Evolutionary conservation across 495 filamentous ascomycete genomes (phyloP).

Genomic region (Xylaria bambusicola): DNA sequence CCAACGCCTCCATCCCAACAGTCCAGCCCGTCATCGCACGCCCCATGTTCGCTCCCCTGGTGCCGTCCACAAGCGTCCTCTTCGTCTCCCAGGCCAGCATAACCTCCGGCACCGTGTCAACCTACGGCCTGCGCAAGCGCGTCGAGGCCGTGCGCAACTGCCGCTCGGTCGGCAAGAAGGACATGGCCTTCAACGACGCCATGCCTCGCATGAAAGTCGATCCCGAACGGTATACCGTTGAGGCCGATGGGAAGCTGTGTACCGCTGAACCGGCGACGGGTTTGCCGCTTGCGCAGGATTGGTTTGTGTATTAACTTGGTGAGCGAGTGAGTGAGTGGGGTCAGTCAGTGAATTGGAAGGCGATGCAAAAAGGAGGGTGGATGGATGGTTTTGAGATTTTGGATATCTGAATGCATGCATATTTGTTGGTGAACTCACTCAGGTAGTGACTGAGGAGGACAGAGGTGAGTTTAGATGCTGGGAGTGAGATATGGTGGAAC

Average conservation of each 20-base stretch:
- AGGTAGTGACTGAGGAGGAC: no score
- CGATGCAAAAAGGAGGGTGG: neutral
- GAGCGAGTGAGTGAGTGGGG: no score
- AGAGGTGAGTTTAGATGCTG: no score
- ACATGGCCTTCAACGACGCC: conserved; percentile 91
- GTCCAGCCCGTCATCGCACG: conserved; percentile 85
- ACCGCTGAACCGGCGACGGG: conserved; percentile 69
- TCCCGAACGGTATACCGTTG: conserved; percentile 85
- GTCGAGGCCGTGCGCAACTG: conserved; percentile 82
- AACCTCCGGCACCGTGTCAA: conserved; percentile 60
- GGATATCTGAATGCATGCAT: neutral
- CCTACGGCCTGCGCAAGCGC: conserved; percentile 76
- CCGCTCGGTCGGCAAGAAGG: conserved; percentile 76
- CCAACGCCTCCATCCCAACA: conserved; percentile 89
- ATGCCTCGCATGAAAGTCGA: conserved; percentile 95
- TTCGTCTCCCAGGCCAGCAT: conserved; percentile 81
- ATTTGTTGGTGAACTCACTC: no score
- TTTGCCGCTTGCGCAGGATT: conserved; percentile 80
- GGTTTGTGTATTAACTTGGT: conserved; percentile 76
- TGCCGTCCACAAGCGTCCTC: conserved; percentile 72
- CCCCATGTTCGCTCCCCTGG: conserved; percentile 80
- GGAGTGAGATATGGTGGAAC: no score
- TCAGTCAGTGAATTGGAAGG: neutral
- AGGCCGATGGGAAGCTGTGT: conserved; percentile 80
- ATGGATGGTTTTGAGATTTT: neutral